A percentile compares a stretch with the other conserved stretches of the same genome.
Conservation (phyloP, 768 basidiomycete genomes). For the Galerina sulciceps region DNA sequence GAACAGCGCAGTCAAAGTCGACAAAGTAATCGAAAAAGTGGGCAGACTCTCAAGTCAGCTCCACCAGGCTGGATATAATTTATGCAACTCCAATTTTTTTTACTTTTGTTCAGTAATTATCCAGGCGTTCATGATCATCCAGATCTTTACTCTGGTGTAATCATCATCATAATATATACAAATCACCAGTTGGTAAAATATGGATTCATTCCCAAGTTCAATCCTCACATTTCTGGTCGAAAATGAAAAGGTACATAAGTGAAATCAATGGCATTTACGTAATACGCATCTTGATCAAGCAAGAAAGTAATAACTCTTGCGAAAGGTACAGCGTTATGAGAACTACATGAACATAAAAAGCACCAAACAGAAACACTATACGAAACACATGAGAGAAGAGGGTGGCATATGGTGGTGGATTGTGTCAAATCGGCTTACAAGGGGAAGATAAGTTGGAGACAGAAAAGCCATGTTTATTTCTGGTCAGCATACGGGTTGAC, state of each 20-base stretch:
- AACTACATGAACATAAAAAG: slow-evolving; percentile 19
- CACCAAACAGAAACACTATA: slow-evolving; percentile 26
- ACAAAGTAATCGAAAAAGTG: slow-evolving; percentile 32
- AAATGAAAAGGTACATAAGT: slow-evolving; percentile 11
- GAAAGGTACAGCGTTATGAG: not conserved
- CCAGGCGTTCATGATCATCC: no score
- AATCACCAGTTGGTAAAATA: no score
- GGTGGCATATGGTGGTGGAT: slow-evolving; percentile 11
- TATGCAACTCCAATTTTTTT: not conserved
- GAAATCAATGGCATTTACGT: not conserved
- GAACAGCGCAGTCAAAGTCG: slow-evolving; percentile 31
- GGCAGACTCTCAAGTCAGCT: slow-evolving; percentile 35
- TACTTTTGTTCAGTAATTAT: not conserved
- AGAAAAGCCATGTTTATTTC: slow-evolving; percentile 32
- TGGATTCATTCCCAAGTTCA: not conserved
- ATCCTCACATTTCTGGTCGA: not conserved
- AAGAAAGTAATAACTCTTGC: slow-evolving; percentile 4
- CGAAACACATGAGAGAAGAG: slow-evolving; percentile 25
- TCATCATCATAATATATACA: not conserved
- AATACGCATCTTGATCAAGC: slow-evolving; percentile 6
- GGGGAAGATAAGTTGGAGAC: not conserved
- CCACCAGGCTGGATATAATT: slow-evolving; percentile 34
- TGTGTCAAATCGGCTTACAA: slow-evolving; percentile 1
- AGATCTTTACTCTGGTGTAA: no score
- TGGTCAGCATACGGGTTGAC: slow-evolving; percentile 86